Conservation (phyloP, 2,329 filamentous ascomycete species). For the Xylaria sp. region DNA sequence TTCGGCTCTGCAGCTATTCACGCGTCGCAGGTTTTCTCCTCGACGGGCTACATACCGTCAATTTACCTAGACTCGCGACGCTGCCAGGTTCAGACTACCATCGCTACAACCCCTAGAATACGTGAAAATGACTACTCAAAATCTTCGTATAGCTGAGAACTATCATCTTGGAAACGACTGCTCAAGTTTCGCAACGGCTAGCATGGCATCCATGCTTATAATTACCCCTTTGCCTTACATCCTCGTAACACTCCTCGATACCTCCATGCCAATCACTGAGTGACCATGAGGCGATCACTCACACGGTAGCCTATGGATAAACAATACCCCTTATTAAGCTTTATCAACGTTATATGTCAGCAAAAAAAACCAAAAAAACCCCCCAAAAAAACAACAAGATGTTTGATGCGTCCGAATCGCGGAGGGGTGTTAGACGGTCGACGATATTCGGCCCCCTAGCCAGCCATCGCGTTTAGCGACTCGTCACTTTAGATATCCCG, state of each 20-base stretch:
- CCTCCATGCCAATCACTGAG: neutral
- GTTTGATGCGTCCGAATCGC: constrained; percentile 36
- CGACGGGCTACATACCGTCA: neutral
- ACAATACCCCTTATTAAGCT: neutral
- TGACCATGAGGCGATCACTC: neutral
- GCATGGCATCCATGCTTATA: neutral
- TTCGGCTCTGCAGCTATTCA: neutral
- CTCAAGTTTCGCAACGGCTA: neutral
- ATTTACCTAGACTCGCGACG: neutral
- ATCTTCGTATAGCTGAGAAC: neutral
- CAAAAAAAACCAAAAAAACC: too few relatives aligned
- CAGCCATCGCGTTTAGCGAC: constrained; percentile 20
- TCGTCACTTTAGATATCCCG: constrained; percentile 35
- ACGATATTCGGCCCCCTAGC: constrained; percentile 37
- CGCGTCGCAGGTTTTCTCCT: neutral
- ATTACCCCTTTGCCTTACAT: neutral
- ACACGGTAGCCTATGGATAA: constrained; percentile 13
- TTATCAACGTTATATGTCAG: constrained; percentile 32
- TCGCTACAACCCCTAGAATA: neutral
- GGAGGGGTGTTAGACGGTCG: constrained; percentile 34
- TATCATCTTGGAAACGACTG: neutral
- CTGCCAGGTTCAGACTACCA: neutral
- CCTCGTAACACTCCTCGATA: neutral
- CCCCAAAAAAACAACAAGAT: too few relatives aligned
- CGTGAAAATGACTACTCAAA: neutral